Conservation (phyloP, 345 rosid species). For the Raphanus raphanistrum region DNA sequence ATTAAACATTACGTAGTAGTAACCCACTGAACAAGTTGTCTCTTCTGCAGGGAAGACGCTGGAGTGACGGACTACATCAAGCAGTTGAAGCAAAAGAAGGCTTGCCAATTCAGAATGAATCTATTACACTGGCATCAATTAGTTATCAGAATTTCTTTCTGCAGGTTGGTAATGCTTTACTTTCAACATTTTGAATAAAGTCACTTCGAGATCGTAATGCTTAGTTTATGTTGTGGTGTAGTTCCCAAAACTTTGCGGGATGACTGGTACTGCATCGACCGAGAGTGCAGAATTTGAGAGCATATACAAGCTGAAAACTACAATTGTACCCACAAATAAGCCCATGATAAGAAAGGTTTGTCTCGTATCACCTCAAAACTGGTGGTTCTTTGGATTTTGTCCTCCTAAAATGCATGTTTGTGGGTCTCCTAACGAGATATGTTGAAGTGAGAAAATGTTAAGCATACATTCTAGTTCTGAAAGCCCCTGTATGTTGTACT, state of each 20-base stretch:
- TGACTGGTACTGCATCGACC: conserved; percentile 99
- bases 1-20: conserved; percentile 2
- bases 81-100: conserved; percentile 99
- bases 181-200: conserved; percentile 19
- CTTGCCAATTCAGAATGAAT: conserved; percentile 96
- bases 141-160: conserved; percentile 98
- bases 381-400: conserved; percentile 3
- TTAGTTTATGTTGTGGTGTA: conserved; percentile 35
- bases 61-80: conserved; percentile 99
- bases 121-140: conserved; percentile 91
- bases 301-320: conserved; percentile 95
- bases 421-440: conserved; percentile 9
- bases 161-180: conserved; percentile 58
- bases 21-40: conserved; percentile 18
- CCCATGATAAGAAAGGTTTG: conserved; percentile 94
- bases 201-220: conserved; percentile 10
- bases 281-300: conserved; percentile 97
- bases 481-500: conserved; percentile 2
- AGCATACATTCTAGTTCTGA: conserved; percentile 12
- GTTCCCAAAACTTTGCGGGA: conserved; percentile 98
- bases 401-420: not conserved
- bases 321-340: conserved; percentile 95
- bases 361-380: conserved; percentile 24
- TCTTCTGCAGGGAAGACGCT: conserved; percentile 77
- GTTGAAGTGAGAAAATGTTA: conserved; percentile 7